Conservation (phyloP, 352 stramenopile genomes). For the Plasmopara halstedii region DNA sequence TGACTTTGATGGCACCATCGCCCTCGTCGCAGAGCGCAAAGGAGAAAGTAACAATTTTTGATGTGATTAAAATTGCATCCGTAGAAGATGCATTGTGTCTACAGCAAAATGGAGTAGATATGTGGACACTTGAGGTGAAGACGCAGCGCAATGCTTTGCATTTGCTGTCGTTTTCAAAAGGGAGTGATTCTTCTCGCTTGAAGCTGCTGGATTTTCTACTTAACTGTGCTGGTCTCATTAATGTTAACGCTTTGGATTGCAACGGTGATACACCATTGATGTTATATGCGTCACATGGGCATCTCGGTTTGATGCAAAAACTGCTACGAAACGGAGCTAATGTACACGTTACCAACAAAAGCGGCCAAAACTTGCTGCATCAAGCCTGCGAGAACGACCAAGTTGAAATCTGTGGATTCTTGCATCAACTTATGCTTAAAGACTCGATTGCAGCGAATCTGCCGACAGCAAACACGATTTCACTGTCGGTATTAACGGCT, state of each 20-base stretch:
- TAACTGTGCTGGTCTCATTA: constrained; percentile 16
- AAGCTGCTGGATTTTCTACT: constrained; percentile 56
- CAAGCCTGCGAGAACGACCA: constrained; percentile 52
- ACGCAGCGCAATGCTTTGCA: constrained; percentile 46
- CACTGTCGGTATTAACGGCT: background rate
- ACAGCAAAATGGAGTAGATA: constrained; percentile 31
- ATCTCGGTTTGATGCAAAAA: constrained; percentile 35
- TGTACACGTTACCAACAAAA: constrained; percentile 17
- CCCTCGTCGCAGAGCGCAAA: constrained; percentile 10
- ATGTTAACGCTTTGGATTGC: constrained; percentile 34
- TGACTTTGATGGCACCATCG: constrained; percentile 2
- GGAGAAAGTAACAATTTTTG: constrained; percentile 38
- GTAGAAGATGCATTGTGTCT: constrained; percentile 53
- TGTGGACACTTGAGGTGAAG: constrained; percentile 29
- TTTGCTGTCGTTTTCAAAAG: constrained; percentile 47
- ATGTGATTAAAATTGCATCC: constrained; percentile 43
- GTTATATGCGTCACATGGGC: constrained; percentile 43
- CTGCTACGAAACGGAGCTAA: constrained; percentile 25
- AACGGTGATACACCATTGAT: constrained; percentile 44
- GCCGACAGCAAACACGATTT: constrained; percentile 1
- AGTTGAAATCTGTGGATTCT: constrained; percentile 37
- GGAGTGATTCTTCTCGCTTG: constrained; percentile 31
- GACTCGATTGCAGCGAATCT: constrained; percentile 8
- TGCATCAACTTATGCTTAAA: constrained; percentile 28
- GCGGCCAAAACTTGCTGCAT: constrained; percentile 46